A percentile compares a stretch with the other conserved stretches of the same genome.
phyloP scores from a whole-genome alignment of 2,329 filamentous ascomycete genomes.

The Exophiala dermatitidis region DNA sequence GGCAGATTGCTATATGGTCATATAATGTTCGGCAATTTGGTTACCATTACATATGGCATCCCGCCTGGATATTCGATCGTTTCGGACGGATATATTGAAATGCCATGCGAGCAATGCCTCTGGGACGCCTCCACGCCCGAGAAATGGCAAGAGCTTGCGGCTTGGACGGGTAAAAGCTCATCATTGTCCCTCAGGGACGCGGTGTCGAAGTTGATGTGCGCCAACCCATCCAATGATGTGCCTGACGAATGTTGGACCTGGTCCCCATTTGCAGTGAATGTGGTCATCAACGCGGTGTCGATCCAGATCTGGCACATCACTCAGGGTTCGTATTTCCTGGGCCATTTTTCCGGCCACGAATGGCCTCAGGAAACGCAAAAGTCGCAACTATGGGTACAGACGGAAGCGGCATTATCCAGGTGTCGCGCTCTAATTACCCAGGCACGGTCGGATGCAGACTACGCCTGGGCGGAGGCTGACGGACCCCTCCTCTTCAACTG shows the following conservation, averaged over 20 bases:
- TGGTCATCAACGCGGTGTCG: conserved; percentile 34
- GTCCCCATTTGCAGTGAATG: conserved; percentile 30
- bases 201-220: conserved; percentile 28
- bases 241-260: conserved; percentile 14
- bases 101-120: conserved; percentile 30
- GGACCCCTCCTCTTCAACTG: conserved; percentile 33
- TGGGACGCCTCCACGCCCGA: conserved; percentile 31
- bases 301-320: conserved; percentile 33
- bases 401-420: conserved; percentile 28
- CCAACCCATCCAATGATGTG: conserved; percentile 19
- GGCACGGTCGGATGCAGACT: conserved; percentile 74
- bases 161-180: conserved; percentile 2
- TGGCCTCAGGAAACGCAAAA: conserved; percentile 23
- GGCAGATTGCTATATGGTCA: conserved; percentile 31
- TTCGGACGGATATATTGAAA: conserved; percentile 32
- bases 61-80: conserved; percentile 31
- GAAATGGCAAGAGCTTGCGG: conserved; percentile 27
- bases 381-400: conserved; percentile 24
- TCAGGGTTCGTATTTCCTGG: conserved; percentile 30
- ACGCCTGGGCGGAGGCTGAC: conserved; percentile 47
- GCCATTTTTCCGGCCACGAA: conserved; percentile 21
- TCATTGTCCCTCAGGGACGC: conserved; percentile 25
- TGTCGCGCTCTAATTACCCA: conserved; percentile 37
- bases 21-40: conserved; percentile 31
- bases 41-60: conserved; percentile 31